A percentile compares a stretch with the other conserved stretches of the same genome.
Conservation (phyloP, 352 stramenopile species). For the Plasmopara muralis region DNA sequence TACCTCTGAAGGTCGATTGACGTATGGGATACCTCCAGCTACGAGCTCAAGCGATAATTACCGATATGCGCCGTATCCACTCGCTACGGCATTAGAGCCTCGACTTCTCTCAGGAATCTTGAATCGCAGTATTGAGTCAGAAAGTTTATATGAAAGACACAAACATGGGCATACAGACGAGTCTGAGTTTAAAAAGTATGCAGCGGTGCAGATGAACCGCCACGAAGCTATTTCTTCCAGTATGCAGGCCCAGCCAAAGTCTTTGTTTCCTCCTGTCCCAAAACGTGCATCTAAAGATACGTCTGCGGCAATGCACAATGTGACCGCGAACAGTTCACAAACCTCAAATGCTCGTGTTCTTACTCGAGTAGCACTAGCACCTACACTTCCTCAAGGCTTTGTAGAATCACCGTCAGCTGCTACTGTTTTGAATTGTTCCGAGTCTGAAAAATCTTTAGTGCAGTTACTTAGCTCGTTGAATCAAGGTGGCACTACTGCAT, state of each 20-base stretch:
- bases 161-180: slow-evolving; percentile 10
- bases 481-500: slow-evolving; percentile 25
- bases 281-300: slow-evolving; percentile 58
- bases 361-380: slow-evolving; percentile 3
- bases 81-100: slow-evolving; percentile 4
- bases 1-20: slow-evolving; percentile 2
- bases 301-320: slow-evolving; percentile 9
- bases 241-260: slow-evolving; percentile 21
- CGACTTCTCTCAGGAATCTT: slow-evolving; percentile 4
- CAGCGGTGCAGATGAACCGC: slow-evolving; percentile 4
- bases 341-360: slow-evolving; percentile 5
- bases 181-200: slow-evolving; percentile 11
- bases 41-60: slow-evolving; percentile 7
- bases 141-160: slow-evolving; percentile 12
- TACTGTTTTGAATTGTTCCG: slow-evolving; percentile 53
- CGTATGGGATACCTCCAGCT: slow-evolving; percentile 8
- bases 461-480: slow-evolving; percentile 54
- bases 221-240: slow-evolving; percentile 8
- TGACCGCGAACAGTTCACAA: slow-evolving; percentile 12
- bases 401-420: slow-evolving; percentile 43
- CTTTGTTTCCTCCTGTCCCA: slow-evolving; percentile 10
- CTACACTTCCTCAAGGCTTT: slow-evolving; percentile 10
- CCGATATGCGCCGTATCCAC: slow-evolving; percentile 14
- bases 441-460: slow-evolving; percentile 68
- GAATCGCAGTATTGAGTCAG: slow-evolving; percentile 10